These are phyloP conservation scores for Xylaria sp. DNA, from an alignment of 2,329 filamentous ascomycete genomes.

Conservation along the genomic window DNA sequence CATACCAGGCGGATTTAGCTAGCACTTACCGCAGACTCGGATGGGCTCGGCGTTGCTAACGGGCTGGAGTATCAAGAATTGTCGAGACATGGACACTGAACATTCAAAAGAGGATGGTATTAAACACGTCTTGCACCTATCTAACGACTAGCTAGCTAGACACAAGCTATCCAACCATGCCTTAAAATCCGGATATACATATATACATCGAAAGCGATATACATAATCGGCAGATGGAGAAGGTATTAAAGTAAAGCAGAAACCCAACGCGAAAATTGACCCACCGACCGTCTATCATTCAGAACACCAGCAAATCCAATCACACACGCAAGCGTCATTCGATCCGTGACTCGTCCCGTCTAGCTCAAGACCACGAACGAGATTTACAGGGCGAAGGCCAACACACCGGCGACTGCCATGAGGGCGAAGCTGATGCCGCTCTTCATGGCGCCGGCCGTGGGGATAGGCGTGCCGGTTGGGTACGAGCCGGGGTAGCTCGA, in stretches of 20 bases:
- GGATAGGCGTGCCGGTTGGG: constrained; percentile 31
- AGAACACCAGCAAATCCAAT: constrained; percentile 26
- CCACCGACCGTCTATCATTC: constrained; percentile 32
- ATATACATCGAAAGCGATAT: constrained; percentile 34
- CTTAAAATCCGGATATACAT: constrained; percentile 15
- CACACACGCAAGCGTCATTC: constrained; percentile 24
- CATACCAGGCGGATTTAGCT: background rate
- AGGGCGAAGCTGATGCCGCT: constrained; percentile 34
- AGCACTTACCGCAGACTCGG: background rate
- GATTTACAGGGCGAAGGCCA: constrained; percentile 37
- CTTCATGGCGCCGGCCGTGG: constrained; percentile 37
- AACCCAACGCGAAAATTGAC: constrained; percentile 12
- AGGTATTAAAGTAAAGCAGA: constrained; percentile 26
- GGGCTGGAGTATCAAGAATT: background rate
- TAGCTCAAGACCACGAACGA: background rate
- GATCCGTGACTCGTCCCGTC: constrained; percentile 22
- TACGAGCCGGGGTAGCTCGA: constrained; percentile 19
- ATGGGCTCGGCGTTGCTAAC: background rate
- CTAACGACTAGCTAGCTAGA: constrained; percentile 16
- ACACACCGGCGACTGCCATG: constrained; percentile 34
- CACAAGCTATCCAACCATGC: constrained; percentile 28
- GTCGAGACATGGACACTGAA: constrained; percentile 1
- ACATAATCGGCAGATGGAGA: constrained; percentile 25
- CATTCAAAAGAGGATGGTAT: constrained; percentile 25
- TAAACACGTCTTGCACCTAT: constrained; percentile 16